These are phyloP conservation scores for Globisporangium solare DNA, from an alignment of 352 stramenopile species.

Conservation along the genomic window DNA sequence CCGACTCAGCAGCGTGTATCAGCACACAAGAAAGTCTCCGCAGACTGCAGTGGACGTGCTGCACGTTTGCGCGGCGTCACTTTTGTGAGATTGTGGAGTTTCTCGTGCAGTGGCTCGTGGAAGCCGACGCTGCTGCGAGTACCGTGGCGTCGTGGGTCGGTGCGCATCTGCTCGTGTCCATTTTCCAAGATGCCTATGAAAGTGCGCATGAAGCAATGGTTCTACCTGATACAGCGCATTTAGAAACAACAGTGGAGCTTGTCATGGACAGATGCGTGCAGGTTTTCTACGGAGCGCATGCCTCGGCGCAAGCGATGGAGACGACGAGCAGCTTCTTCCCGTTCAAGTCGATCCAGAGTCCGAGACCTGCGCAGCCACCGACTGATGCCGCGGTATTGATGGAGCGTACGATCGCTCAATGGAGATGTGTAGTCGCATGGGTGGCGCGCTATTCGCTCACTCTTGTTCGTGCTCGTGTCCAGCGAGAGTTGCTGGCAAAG, in stretches of 20 bases:
- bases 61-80: constrained; percentile 3
- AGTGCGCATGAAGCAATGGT: neutral
- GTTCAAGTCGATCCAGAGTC: constrained; percentile 27
- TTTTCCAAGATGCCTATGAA: constrained; percentile 17
- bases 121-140: neutral
- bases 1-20: too few relatives aligned
- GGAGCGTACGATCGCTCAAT: constrained; percentile 16
- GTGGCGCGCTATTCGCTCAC: constrained; percentile 20
- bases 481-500: constrained; percentile 31
- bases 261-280: constrained; percentile 36
- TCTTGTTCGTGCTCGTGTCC: constrained; percentile 22
- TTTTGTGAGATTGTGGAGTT: constrained; percentile 8
- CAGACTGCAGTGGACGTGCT: constrained; percentile 27
- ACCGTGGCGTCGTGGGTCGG: constrained; percentile 41
- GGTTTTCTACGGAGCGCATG: constrained; percentile 31
- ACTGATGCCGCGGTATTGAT: constrained; percentile 13
- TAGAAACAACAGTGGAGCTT: constrained; percentile 16
- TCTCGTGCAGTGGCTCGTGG: constrained; percentile 7
- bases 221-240: neutral
- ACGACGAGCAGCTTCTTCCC: constrained; percentile 43
- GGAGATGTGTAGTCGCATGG: constrained; percentile 24
- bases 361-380: neutral
- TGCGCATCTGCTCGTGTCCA: constrained; percentile 29
- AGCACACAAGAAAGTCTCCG: constrained; percentile 5
- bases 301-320: constrained; percentile 14